Percentiles rank a stretch among this genome's conserved stretches.
phyloP scores from a whole-genome alignment of 176 grass and related monocot genomes.

The Eleusine indica region DNA sequence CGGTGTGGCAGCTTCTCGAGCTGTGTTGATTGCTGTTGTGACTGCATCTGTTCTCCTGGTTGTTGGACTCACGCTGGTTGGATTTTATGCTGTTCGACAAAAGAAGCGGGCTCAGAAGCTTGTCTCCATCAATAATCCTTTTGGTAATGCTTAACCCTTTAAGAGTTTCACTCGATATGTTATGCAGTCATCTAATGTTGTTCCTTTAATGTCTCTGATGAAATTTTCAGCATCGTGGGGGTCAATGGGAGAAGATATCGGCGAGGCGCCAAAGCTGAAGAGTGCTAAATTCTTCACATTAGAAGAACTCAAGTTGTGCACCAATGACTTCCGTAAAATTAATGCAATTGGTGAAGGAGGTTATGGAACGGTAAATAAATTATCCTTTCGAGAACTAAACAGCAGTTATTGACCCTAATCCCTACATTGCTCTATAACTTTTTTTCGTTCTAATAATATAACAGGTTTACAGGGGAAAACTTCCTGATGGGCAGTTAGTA shows the following conservation, averaged over 20 bases:
- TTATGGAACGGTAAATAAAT: slow-evolving; percentile 72
- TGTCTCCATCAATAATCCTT: slow-evolving; percentile 50
- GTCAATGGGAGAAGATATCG: slow-evolving; percentile 59
- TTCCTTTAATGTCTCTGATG: not conserved
- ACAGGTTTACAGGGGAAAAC: slow-evolving; percentile 83
- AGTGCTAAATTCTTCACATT: slow-evolving; percentile 63
- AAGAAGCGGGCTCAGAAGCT: slow-evolving; percentile 57
- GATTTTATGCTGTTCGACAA: slow-evolving; percentile 53
- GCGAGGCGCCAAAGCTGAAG: slow-evolving; percentile 65
- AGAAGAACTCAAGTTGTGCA: slow-evolving; percentile 76
- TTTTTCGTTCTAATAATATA: slow-evolving; percentile 19
- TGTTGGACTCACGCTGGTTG: slow-evolving; percentile 40
- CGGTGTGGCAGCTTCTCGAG: slow-evolving; percentile 44
- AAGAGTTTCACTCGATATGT: slow-evolving; percentile 1
- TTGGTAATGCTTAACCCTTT: slow-evolving; percentile 57
- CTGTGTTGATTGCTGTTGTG: slow-evolving; percentile 55
- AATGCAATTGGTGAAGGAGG: slow-evolving; percentile 82
- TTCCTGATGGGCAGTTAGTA: slow-evolving; percentile 60
- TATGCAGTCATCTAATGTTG: not conserved
- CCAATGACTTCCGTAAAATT: slow-evolving; percentile 73
- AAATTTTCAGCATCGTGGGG: slow-evolving; percentile 72
- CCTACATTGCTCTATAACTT: not conserved
- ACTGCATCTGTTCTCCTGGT: slow-evolving; percentile 45
- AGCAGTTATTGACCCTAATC: slow-evolving; percentile 16
- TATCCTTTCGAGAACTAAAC: not conserved